Evolutionary conservation across 352 stramenopile genomes (phyloP).

Genomic region (Plasmopara muralis): DNA sequence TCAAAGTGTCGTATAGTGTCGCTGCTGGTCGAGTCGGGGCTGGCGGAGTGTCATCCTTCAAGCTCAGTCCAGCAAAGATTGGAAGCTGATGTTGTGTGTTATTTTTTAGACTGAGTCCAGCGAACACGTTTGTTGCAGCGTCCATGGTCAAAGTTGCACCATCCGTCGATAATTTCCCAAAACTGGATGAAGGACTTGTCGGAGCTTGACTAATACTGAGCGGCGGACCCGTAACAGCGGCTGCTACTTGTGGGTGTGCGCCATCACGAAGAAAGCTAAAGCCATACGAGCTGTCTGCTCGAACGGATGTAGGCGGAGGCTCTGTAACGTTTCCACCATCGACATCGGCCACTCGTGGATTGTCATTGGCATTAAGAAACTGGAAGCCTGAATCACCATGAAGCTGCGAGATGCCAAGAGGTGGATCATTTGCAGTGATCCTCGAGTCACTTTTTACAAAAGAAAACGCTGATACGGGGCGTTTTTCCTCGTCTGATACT

Average conservation of each 20-base stretch:
- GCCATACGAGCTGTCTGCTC: slow-evolving; percentile 32
- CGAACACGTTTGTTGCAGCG: slow-evolving; percentile 38
- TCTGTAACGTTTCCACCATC: slow-evolving; percentile 18
- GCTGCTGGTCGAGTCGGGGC: slow-evolving; percentile 10
- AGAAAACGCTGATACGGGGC: slow-evolving; percentile 39
- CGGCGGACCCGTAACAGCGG: not conserved
- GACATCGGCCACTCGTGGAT: slow-evolving; percentile 14
- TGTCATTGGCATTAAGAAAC: slow-evolving; percentile 35
- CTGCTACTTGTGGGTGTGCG: slow-evolving; percentile 10
- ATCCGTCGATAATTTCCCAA: slow-evolving; percentile 26
- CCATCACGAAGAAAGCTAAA: slow-evolving; percentile 40
- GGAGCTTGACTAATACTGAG: not conserved
- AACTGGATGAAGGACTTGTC: slow-evolving; percentile 30
- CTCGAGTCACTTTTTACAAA: slow-evolving; percentile 38
- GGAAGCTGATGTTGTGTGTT: slow-evolving; percentile 8
- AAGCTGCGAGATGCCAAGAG: slow-evolving; percentile 31
- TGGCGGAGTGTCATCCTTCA: slow-evolving; percentile 25
- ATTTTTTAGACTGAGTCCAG: slow-evolving; percentile 42
- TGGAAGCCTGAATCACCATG: slow-evolving; percentile 32
- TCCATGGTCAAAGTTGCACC: slow-evolving; percentile 8
- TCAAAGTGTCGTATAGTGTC: slow-evolving; percentile 31
- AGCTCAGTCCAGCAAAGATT: slow-evolving; percentile 51
- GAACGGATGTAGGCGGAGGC: slow-evolving; percentile 10
- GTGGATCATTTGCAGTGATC: slow-evolving; percentile 22
- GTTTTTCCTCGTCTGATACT: slow-evolving; percentile 26